phyloP scores from a whole-genome alignment of 1,139 yeast genomes.

The Taphrina deformans region DNA sequence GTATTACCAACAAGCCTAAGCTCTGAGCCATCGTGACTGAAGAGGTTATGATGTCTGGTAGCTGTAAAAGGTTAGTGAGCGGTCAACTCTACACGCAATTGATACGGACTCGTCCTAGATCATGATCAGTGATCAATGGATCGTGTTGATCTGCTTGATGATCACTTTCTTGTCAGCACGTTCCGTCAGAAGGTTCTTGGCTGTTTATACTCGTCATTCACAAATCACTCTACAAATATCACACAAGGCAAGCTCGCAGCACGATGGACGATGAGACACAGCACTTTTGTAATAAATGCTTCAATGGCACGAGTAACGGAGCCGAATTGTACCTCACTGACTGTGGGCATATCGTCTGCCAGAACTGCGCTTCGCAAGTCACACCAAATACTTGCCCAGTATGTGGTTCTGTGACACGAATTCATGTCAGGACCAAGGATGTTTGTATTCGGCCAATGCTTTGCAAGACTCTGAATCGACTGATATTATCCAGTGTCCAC shows the following conservation, averaged over 20 bases:
- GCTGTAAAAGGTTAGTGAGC: too few species aligned
- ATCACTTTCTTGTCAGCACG: too few species aligned
- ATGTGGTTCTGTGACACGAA: not conserved
- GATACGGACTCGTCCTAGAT: too few species aligned
- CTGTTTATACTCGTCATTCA: too few species aligned
- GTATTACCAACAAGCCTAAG: not conserved
- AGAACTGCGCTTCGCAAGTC: not conserved
- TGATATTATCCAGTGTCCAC: not conserved
- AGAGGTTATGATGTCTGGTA: too few species aligned
- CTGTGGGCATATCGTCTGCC: slow-evolving; percentile 2
- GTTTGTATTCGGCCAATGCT: not conserved
- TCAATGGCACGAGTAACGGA: not conserved
- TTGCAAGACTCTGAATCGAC: not conserved
- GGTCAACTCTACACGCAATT: too few species aligned
- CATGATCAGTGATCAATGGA: too few species aligned
- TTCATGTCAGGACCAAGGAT: not conserved
- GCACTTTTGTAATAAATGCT: slow-evolving; percentile 14
- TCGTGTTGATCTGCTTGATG: too few species aligned
- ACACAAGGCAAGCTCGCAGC: too few species aligned
- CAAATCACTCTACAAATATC: too few species aligned
- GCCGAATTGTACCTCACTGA: not conserved
- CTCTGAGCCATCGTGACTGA: not conserved
- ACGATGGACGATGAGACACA: not conserved
- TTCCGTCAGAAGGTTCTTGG: too few species aligned
- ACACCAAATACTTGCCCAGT: not conserved